Conservation (phyloP, 1,139 yeast species). For the Taphrina flavorubra region DNA sequence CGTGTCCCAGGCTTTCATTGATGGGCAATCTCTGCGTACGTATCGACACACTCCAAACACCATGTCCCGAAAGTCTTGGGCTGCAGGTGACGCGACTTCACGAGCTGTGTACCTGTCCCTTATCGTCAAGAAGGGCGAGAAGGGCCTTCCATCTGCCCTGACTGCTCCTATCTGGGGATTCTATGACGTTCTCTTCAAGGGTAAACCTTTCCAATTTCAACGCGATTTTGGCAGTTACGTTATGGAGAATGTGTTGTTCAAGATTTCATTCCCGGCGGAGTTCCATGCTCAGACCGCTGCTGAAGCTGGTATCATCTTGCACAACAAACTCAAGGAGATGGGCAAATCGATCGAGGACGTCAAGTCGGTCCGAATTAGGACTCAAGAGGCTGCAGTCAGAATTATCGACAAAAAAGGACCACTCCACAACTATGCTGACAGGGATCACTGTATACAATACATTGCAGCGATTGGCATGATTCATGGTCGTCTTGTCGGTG, state of each 20-base stretch:
- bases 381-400: constrained; percentile 66
- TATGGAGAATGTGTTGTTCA: constrained; percentile 67
- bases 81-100: constrained; percentile 69
- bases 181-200: constrained; percentile 64
- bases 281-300: constrained; percentile 72
- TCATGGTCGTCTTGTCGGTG: constrained; percentile 62
- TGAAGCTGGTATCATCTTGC: constrained; percentile 61
- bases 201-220: constrained; percentile 61
- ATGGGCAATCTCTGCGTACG: constrained; percentile 64
- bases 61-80: constrained; percentile 68
- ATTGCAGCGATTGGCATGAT: constrained; percentile 65
- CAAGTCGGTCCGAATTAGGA: constrained; percentile 58
- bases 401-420: constrained; percentile 66
- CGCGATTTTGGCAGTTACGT: constrained; percentile 62
- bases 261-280: constrained; percentile 69
- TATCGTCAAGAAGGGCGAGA: constrained; percentile 60
- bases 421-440: constrained; percentile 65
- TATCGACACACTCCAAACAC: constrained; percentile 70
- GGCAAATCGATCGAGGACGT: constrained; percentile 60
- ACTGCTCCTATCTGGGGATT: constrained; percentile 67
- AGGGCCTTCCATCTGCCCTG: constrained; percentile 64
- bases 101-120: constrained; percentile 64
- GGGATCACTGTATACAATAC: constrained; percentile 68
- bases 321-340: constrained; percentile 52
- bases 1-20: constrained; percentile 65